Base-by-base conservation (phyloP, 345 rosid genomes). In the Carallia brachiata region DNA sequence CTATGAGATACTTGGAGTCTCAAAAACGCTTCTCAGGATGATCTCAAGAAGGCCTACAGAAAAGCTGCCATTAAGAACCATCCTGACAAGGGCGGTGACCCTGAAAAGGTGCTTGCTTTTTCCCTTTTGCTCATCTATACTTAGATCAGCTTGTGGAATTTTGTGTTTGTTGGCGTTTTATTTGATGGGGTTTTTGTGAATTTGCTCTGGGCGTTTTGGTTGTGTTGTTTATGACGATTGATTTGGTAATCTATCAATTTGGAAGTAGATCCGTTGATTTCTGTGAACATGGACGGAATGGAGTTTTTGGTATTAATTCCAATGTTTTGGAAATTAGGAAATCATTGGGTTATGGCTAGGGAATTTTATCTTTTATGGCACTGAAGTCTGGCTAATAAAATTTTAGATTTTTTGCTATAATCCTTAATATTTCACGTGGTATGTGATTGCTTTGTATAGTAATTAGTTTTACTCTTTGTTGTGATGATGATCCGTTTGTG, bases 41-140 rank as follows among this genome's bases (percentile, higher is more conserved):
- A 88, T 73, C 80, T 88, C 8, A 88, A 88, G 84, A 88, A 84
- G 79, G 92, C 92, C 52, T 88, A 85, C 44, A 72, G 83, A 57
- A 88, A 88, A 70, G 89, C 90, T 5, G 92, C 92, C n/a, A 86
- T 88, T 23, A 86, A 88, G 75, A 88, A 88, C 66, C 92, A 86
- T 79, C 92, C 92, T 18, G 88, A 88, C 47, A 88, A 88, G 84
- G 92, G 90, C 37, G 90, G 92, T 6, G 92, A 88, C 50, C 92
- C 90, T 8, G 92, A 88, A 71, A 88, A 88, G 88, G 92, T 85
- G 4, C 7, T 6, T 52, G 4, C 32, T 27, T n/a, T 50, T 3
- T 27, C 16, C 2, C 40, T 40, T 31, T 28, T 39, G 2, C 9
- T 40, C 9, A n/a, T 31, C 16, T 8, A n/a, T 31, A 6, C 19